Evolutionary conservation across 2,329 filamentous ascomycete genomes (phyloP), one percentile per base, ranked within the genome.

Genomic region (Xylariaceae sp.): DNA sequence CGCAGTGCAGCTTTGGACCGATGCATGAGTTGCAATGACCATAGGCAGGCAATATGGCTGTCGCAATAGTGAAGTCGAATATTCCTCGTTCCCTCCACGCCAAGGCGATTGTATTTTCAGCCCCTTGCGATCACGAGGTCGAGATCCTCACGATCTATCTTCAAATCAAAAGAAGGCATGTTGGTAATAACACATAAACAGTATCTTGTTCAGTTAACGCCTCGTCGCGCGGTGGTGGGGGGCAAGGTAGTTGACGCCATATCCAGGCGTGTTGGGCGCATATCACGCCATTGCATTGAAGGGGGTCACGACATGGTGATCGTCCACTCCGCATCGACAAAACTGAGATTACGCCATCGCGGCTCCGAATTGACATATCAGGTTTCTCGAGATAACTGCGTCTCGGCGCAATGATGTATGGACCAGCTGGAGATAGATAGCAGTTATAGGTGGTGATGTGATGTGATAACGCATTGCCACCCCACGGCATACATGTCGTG

Each of bases 211-310:
- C 22, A 28, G 22, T 28, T 28, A 28, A 28, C 4, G 7, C 22
- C 22, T 28, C 22, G 34, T 13, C 34, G 13, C 10, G 31, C 18
- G 36, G 36, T 46, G 50, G 28, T 57, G 55, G 52, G 55, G 54
- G 55, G 50, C 42, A 47, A 47, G 47, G 48, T 45, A 31, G 53
- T 54, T 59, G 57, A 59, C 57, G 57, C 57, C 54, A 59, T 59
- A 18, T 41, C 45, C 45, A 31, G 47, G 49, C 44, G 42, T 53
- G 48, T 48, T 55, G 53, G 48, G 53, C 44, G 47, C 18, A 55
- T 60, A 60, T 58, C 58, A 60, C 58, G 58, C 54, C 51, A 60
- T 60, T 47, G 42, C 28, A 31, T n/a, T 16, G 31, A 45, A 39
- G 42, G 44, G 44, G 39, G 39, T 28, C 41, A 40, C 17, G 17